Evolutionary conservation across 352 stramenopile species (phyloP).

Genomic region (Phytophthora pistaciae): DNA sequence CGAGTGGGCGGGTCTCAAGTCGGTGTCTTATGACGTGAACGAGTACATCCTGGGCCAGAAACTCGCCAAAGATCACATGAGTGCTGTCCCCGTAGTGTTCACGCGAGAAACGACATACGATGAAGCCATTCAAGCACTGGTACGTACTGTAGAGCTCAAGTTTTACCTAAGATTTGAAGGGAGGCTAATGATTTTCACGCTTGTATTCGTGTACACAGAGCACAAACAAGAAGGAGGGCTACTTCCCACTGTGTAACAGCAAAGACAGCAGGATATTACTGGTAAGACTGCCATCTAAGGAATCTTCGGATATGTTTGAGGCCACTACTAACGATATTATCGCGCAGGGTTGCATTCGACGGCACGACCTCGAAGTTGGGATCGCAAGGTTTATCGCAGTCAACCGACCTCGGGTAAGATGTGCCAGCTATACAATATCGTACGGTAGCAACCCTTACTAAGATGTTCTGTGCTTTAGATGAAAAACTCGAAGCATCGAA

Average conservation of each 20-base stretch:
- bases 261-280: slow-evolving; percentile 56
- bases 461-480: slow-evolving; percentile 40
- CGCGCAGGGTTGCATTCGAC: slow-evolving; percentile 68
- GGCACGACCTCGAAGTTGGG: slow-evolving; percentile 78
- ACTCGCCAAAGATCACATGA: slow-evolving; percentile 76
- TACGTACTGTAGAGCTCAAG: slow-evolving; percentile 23
- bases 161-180: not conserved
- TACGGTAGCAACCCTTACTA: not conserved
- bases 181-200: not conserved
- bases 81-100: slow-evolving; percentile 60
- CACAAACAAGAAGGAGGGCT: slow-evolving; percentile 72
- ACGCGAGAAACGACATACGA: slow-evolving; percentile 82
- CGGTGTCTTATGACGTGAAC: slow-evolving; percentile 86
- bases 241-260: slow-evolving; percentile 81
- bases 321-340: not conserved
- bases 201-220: slow-evolving; percentile 42
- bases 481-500: slow-evolving; percentile 48
- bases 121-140: slow-evolving; percentile 71
- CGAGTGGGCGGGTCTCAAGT: slow-evolving; percentile 75
- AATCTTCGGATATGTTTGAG: not conserved
- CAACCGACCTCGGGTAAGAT: slow-evolving; percentile 61
- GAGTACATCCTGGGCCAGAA: slow-evolving; percentile 81
- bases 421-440: not conserved
- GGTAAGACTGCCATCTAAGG: slow-evolving; percentile 25
- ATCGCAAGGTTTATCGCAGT: slow-evolving; percentile 80